Percentiles rank a stretch among this genome's conserved stretches.
phyloP scores from a whole-genome alignment of 345 rosid species.

The Raphanus raphanistrum region DNA sequence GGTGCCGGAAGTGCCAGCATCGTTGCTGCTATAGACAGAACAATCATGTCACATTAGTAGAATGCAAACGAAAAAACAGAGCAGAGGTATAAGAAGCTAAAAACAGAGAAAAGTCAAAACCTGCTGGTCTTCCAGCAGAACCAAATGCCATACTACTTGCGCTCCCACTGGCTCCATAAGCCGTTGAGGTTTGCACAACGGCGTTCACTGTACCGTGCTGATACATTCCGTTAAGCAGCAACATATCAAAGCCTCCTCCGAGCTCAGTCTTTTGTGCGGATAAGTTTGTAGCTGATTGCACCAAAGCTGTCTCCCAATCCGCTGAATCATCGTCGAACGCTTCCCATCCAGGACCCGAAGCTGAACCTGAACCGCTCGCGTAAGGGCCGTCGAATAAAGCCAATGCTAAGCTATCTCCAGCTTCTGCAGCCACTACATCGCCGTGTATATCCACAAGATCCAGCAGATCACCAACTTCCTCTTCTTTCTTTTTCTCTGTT shows the following conservation, averaged over 20 bases:
- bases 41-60: neutral
- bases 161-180: conserved; percentile 50
- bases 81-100: no score
- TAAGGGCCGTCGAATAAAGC: conserved; percentile 63
- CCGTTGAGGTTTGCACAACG: conserved; percentile 29
- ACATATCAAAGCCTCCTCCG: conserved; percentile 45
- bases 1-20: conserved; percentile 62
- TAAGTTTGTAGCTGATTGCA: conserved; percentile 62
- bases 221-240: conserved; percentile 46
- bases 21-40: conserved; percentile 24
- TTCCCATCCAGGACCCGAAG: conserved; percentile 51
- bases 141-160: conserved; percentile 64
- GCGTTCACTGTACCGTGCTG: conserved; percentile 35
- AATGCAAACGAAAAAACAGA: neutral
- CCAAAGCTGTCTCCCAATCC: conserved; percentile 78
- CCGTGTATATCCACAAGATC: conserved; percentile 49
- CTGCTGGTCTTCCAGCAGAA: conserved; percentile 57
- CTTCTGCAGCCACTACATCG: conserved; percentile 35
- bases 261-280: conserved; percentile 38
- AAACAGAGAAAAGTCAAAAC: conserved; percentile 12
- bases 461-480: conserved; percentile 55
- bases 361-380: conserved; percentile 24
- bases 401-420: conserved; percentile 54
- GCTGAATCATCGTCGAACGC: conserved; percentile 58
- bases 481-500: conserved; percentile 27